Evolutionary conservation across 495 filamentous ascomycete species (phyloP).

Genomic region (Penicillium parvum): DNA sequence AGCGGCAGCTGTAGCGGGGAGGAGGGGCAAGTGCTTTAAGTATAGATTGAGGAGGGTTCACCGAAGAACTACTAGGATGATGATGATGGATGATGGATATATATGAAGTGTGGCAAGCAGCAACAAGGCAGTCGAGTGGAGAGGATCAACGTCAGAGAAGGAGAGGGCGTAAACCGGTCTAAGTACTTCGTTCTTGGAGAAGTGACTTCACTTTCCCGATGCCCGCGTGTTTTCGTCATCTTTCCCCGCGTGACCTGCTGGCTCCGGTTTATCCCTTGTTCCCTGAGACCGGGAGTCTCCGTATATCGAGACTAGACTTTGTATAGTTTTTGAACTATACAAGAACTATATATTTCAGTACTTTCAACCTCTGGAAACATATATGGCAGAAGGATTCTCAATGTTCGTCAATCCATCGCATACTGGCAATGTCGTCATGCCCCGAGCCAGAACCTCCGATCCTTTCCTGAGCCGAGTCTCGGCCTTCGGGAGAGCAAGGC

Average conservation of each 20-base stretch:
- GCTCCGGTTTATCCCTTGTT: slow-evolving; percentile 19
- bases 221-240: slow-evolving; percentile 20
- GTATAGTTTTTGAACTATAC: neutral
- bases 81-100: too few species aligned
- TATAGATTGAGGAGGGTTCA: too few species aligned
- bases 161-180: slow-evolving; percentile 17
- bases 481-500: slow-evolving; percentile 1
- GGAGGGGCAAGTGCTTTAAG: neutral
- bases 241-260: slow-evolving; percentile 18
- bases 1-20: too few species aligned
- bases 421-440: too few species aligned
- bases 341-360: neutral
- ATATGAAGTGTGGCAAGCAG: slow-evolving; percentile 1
- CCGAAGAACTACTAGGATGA: too few species aligned
- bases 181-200: slow-evolving; percentile 9
- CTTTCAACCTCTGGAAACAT: too few species aligned
- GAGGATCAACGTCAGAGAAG: slow-evolving; percentile 8
- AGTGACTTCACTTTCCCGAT: slow-evolving; percentile 14
- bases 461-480: slow-evolving; percentile 4
- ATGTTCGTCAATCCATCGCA: too few species aligned
- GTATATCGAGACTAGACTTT: neutral
- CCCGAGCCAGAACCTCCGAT: neutral
- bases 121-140: slow-evolving; percentile 9
- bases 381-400: too few species aligned
- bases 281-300: neutral